These are phyloP conservation scores for Crithidia bombi DNA, from an alignment of 208 protist species.

Conservation along the genomic window DNA sequence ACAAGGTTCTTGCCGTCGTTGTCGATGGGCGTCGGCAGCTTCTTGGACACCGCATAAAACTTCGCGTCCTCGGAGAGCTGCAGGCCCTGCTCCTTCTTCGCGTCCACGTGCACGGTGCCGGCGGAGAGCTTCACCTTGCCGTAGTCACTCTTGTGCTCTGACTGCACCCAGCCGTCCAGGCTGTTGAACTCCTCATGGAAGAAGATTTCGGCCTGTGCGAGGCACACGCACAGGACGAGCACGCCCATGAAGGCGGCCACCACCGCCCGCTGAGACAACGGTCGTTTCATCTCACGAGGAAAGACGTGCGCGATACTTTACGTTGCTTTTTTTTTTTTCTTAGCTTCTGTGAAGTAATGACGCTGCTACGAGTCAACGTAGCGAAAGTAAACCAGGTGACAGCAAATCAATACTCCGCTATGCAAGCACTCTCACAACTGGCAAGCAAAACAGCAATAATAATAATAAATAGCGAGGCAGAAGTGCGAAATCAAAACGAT, in stretches of 20 bases:
- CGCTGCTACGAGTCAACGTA: no score
- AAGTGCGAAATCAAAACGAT: no score
- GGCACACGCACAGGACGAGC: conserved; percentile 30
- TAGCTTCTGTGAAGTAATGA: no score
- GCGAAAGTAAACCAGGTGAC: no score
- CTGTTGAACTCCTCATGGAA: conserved; percentile 81
- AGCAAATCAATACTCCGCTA: no score
- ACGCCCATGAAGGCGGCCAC: conserved; percentile 30
- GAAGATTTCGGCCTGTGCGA: conserved; percentile 50
- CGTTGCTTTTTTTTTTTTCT: no score
- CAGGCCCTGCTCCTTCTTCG: conserved; percentile 78
- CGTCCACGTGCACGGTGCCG: conserved; percentile 64
- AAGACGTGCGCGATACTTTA: no score
- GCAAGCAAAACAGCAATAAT: neutral
- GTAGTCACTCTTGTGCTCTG: conserved; percentile 56
- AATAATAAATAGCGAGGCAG: conserved; percentile 15
- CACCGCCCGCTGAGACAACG: conserved; percentile 10
- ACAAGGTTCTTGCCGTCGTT: conserved; percentile 93
- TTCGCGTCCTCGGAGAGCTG: conserved; percentile 85
- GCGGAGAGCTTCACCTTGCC: conserved; percentile 66
- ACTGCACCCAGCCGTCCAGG: conserved; percentile 65
- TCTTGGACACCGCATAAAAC: conserved; percentile 90
- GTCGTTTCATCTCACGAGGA: no score
- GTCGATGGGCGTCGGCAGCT: conserved; percentile 63
- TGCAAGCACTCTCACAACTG: neutral